phyloP scores from a whole-genome alignment of 179 eudicot species.

The Silene vulgaris region DNA sequence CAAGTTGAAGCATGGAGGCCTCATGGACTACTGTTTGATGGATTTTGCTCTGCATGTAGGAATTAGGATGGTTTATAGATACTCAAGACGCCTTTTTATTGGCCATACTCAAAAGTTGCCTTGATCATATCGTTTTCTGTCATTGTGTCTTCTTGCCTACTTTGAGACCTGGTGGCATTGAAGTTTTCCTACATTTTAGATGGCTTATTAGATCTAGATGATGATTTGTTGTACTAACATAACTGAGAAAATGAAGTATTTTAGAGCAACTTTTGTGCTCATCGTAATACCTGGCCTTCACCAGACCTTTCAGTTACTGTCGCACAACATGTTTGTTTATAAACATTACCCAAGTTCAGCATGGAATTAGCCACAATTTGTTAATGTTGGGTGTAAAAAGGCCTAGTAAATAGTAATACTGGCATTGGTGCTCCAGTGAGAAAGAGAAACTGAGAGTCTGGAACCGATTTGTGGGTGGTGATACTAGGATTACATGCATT shows the following conservation, averaged over 20 bases:
- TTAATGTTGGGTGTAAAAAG: not conserved
- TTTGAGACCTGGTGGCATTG: no score
- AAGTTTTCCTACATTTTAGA: not conserved
- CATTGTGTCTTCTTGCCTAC: not conserved
- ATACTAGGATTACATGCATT: no score
- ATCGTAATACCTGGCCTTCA: not conserved
- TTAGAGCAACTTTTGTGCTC: not conserved
- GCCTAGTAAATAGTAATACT: no score
- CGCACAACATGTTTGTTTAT: no score
- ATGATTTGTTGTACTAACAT: not conserved
- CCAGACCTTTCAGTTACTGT: no score
- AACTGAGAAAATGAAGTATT: not conserved
- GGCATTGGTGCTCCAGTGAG: no score
- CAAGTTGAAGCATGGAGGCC: no score
- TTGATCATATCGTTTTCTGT: not conserved
- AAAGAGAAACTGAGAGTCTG: no score
- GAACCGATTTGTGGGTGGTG: no score
- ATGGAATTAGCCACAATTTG: not conserved
- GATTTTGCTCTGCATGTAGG: not conserved
- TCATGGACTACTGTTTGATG: not conserved
- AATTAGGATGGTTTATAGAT: not conserved
- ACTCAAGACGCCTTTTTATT: no score
- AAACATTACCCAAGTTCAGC: no score
- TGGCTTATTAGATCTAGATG: no score
- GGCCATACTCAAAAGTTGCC: not conserved